Percentiles rank a stretch among this genome's conserved stretches.
Evolutionary conservation across 306 rosid genomes (phyloP).

Genomic region (Alnus glutinosa): DNA sequence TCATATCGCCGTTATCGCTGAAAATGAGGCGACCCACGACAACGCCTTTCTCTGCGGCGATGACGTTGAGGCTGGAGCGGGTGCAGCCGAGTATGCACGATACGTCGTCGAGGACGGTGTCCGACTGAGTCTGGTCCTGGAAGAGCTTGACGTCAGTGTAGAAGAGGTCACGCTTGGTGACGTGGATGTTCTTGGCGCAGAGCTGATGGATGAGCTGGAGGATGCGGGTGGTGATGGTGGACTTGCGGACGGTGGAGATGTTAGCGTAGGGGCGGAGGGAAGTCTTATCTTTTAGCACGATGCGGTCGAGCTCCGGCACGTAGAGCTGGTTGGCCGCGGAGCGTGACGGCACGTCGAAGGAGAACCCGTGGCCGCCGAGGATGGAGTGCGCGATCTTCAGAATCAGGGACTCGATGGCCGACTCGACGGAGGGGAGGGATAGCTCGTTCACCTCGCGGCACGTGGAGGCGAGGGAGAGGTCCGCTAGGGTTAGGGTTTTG

Average conservation of each 20-base stretch:
- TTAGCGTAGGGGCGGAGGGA: slow-evolving; percentile 72
- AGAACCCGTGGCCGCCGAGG: slow-evolving; percentile 74
- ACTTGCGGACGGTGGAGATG: slow-evolving; percentile 76
- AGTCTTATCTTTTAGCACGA: slow-evolving; percentile 73
- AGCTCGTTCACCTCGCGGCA: slow-evolving; percentile 86
- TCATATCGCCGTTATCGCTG: slow-evolving; percentile 92
- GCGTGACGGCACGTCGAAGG: slow-evolving; percentile 89
- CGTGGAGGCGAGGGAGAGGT: slow-evolving; percentile 60
- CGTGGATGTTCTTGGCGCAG: slow-evolving; percentile 74
- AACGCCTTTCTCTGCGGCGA: slow-evolving; percentile 90
- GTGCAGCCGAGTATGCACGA: slow-evolving; percentile 90
- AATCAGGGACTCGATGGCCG: slow-evolving; percentile 54
- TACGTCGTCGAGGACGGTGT: slow-evolving; percentile 81
- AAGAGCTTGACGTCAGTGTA: slow-evolving; percentile 93
- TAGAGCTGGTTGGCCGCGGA: slow-evolving; percentile 78
- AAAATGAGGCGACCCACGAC: slow-evolving; percentile 86
- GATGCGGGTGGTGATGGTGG: slow-evolving; percentile 69
- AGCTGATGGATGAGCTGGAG: slow-evolving; percentile 86
- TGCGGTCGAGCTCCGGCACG: slow-evolving; percentile 85
- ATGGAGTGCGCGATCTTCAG: slow-evolving; percentile 63
- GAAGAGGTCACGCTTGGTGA: slow-evolving; percentile 92
- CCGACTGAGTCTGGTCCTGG: slow-evolving; percentile 87
- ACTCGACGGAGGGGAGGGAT: slow-evolving; percentile 65
- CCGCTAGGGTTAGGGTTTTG: slow-evolving; percentile 73
- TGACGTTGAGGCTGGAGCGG: slow-evolving; percentile 77